Conservation (phyloP, 2,329 filamentous ascomycete genomes). For the Hypoxylon rubiginosum region DNA sequence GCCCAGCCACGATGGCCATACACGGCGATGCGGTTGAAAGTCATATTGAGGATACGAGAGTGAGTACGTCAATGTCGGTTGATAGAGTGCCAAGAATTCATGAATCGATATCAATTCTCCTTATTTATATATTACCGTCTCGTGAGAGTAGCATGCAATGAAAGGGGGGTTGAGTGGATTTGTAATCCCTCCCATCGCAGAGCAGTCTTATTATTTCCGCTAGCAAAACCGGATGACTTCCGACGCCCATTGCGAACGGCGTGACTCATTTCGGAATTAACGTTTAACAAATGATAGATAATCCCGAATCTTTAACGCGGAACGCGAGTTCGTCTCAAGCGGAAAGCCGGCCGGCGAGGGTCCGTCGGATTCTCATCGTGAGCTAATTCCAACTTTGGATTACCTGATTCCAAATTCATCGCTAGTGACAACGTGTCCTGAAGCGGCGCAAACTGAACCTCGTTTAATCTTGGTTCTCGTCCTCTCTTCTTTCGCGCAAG, state of each 20-base stretch:
- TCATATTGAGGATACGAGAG: conserved; percentile 36
- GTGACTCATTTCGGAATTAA: conserved; percentile 9
- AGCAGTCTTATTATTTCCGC: not conserved
- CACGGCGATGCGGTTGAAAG: conserved; percentile 49
- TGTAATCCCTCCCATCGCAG: not conserved
- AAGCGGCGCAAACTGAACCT: not conserved
- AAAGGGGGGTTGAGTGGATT: not conserved
- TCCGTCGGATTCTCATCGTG: not conserved
- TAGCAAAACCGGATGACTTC: not conserved
- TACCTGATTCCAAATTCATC: not conserved
- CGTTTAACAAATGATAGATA: not conserved
- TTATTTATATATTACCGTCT: not conserved
- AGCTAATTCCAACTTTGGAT: no score
- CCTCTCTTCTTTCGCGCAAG: no score
- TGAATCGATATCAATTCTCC: not conserved
- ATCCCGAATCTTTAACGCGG: conserved; percentile 7
- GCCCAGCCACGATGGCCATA: conserved; percentile 50
- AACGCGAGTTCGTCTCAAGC: conserved; percentile 3
- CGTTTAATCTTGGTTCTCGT: not conserved
- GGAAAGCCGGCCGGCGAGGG: not conserved
- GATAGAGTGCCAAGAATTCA: not conserved
- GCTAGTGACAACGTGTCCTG: not conserved
- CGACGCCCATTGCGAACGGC: not conserved
- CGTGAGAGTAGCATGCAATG: not conserved
- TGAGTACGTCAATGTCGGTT: not conserved